phyloP scores from a whole-genome alignment of 2,329 filamentous ascomycete genomes.

The Fusarium fracticaudum region DNA sequence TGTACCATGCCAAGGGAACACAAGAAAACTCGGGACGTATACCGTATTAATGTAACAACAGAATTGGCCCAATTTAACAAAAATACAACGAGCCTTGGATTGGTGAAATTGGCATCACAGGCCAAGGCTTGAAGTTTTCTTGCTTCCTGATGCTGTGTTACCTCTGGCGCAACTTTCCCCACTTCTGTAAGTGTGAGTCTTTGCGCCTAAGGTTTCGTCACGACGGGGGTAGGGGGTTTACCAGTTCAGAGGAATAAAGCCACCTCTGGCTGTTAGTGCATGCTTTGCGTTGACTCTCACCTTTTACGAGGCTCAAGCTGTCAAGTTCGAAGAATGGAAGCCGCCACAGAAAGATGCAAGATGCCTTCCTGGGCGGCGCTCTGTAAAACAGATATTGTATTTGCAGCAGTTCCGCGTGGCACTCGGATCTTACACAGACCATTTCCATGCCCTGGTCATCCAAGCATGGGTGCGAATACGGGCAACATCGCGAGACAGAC shows the following conservation, averaged over 20 bases:
- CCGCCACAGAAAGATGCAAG: neutral
- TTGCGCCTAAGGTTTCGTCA: constrained; percentile 18
- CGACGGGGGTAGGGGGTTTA: neutral
- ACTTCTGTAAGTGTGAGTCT: constrained; percentile 24
- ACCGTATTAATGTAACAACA: neutral
- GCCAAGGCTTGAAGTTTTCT: neutral
- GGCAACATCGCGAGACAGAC: constrained; percentile 18
- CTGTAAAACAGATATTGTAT: constrained; percentile 4
- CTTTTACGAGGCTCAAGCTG: neutral
- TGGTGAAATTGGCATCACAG: neutral
- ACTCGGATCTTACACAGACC: constrained; percentile 16
- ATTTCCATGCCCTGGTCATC: constrained; percentile 12
- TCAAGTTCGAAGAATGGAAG: neutral
- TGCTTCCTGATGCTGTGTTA: neutral
- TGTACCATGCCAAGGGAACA: constrained; percentile 2
- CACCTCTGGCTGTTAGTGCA: neutral
- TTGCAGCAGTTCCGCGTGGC: constrained; percentile 1
- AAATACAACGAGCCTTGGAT: neutral
- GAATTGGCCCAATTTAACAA: neutral
- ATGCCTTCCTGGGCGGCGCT: neutral
- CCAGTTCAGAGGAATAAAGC: neutral
- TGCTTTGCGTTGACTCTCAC: neutral
- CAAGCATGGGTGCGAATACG: constrained; percentile 37
- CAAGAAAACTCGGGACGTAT: neutral
- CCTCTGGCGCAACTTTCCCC: constrained; percentile 20